Conservation (phyloP, 306 rosid species). For the Medicago arabica region DNA sequence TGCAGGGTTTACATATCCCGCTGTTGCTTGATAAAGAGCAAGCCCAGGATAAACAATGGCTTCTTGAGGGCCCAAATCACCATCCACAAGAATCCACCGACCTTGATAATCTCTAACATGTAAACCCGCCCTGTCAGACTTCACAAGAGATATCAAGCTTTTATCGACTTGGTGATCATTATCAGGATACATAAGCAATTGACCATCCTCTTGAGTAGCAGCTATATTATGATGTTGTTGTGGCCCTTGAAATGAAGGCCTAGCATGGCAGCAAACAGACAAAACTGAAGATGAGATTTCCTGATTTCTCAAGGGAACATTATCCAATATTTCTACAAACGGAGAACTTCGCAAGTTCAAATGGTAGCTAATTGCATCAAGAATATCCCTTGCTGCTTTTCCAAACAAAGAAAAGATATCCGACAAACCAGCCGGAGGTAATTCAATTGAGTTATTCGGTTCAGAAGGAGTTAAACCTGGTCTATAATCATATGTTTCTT, state of each 20-base stretch:
- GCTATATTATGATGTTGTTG: slow-evolving; percentile 77
- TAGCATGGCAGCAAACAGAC: slow-evolving; percentile 91
- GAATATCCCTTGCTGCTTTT: slow-evolving; percentile 81
- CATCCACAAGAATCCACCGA: slow-evolving; percentile 89
- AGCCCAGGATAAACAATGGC: slow-evolving; percentile 94
- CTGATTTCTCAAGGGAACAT: slow-evolving; percentile 78
- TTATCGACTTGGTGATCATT: slow-evolving; percentile 88
- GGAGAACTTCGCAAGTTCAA: slow-evolving; percentile 91
- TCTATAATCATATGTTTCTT: slow-evolving; percentile 83
- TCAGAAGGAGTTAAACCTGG: slow-evolving; percentile 83
- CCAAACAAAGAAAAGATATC: slow-evolving; percentile 82
- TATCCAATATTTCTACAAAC: slow-evolving; percentile 83
- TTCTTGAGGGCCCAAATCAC: slow-evolving; percentile 94
- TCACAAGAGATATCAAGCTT: slow-evolving; percentile 84
- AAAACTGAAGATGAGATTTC: slow-evolving; percentile 93
- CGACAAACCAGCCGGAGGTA: slow-evolving; percentile 87
- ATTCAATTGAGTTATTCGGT: slow-evolving; percentile 65
- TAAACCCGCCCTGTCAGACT: slow-evolving; percentile 85
- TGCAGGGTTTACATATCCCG: slow-evolving; percentile 95
- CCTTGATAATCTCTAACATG: slow-evolving; percentile 87
- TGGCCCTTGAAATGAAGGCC: slow-evolving; percentile 87
- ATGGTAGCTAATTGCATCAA: slow-evolving; percentile 87
- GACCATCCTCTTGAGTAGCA: slow-evolving; percentile 83
- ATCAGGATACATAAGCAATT: slow-evolving; percentile 75
- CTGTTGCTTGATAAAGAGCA: slow-evolving; percentile 97